Base-by-base conservation (phyloP, 257 asterid genomes). In the Catharanthus roseus region DNA sequence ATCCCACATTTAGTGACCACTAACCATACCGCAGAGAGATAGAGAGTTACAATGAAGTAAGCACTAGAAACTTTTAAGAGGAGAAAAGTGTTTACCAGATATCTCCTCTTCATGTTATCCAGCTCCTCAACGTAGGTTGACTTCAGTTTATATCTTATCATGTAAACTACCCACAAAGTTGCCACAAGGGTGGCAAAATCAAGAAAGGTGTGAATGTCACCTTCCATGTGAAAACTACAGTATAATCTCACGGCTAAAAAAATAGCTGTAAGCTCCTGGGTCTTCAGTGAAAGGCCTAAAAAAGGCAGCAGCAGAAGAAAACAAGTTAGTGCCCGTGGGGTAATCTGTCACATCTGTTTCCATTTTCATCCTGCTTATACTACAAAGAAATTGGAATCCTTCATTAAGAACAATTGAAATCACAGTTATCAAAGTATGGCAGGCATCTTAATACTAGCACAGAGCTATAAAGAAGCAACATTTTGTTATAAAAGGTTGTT, bases 221-320 rank as follows among this genome's bases (percentile, higher is more conserved):
- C 91, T 85, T 91, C 97, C 89, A 93, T 84, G 38, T 74, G 34
- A 38, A 75, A 73, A 74, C 97, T 91, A 71, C 93, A 89, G 75
- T 64, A 63, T 69, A 89, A 64, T 77, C 99, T 83, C 65, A 87
- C 95, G 24, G 80, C 93, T 78, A 93, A 75, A 74, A 91, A 93
- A 39, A 86, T 80, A 6, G 96, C 92, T 29, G 99, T 93, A 63
- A 93, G 95, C 82, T 88, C 96, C 76, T 93, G 99, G 65, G 91
- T 75, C 90, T 82, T 93, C 83, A 93, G 72, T 68, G 99, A 93
- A 67, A 93, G 92, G 34, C 99, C 99, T 93, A 72, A 15, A 45
- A 42, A 73, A 15, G n/a, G 50, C 44, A 63, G 10, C 31, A 63
- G 13, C 33, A 71, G 29, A 65, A 68, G n/a, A 23, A 28, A 38